Evolutionary conservation across 2,329 filamentous ascomycete genomes (phyloP), one percentile per base, ranked within the genome.

Genomic region (Diaporthe longicolla): DNA sequence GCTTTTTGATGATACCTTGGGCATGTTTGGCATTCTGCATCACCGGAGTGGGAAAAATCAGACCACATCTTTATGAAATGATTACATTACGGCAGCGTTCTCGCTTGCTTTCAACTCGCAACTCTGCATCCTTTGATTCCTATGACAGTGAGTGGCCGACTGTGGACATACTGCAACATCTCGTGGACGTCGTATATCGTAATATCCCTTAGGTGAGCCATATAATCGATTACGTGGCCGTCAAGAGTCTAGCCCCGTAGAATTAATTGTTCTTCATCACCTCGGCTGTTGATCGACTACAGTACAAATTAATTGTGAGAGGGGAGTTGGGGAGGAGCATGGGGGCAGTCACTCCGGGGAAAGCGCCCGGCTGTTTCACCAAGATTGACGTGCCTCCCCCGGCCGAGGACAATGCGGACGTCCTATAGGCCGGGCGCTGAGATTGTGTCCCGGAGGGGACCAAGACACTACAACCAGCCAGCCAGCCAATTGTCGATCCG

Each of bases 1-100:
- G 63, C 48, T 68, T 35, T 68, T 68, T 68, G 11, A 68, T 68
- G 63, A 68, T 68, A 68, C 63, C 63, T 68, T 40, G 63, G 45
- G 63, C 63, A 54, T 68, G 45, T 52, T 66, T 68, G 48, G 45
- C 63, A 68, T 68, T 68, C 63, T 54, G 63, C 63, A 68, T 68
- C 32, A 40, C 21, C 8, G 45, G 63, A 68, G 63, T 68, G 63
- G 63, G 52, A 54, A 68, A 54, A 68, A 66, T 40, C 63, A 40
- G 13, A 40, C 63, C 63, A 68, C 63, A 68, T 68, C 32, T 52
- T 66, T 54, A 11, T 40, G 1, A 32, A 40, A 40, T 37, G 45
- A 66, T 26, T 66, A 52, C n/a, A 54, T 54, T 21, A 15, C 21
- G 13, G 48, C 17, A 68, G 63, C 63, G 63, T 68, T 54, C 63